phyloP scores from a whole-genome alignment of 257 asterid species.

The Asclepias syriaca region DNA sequence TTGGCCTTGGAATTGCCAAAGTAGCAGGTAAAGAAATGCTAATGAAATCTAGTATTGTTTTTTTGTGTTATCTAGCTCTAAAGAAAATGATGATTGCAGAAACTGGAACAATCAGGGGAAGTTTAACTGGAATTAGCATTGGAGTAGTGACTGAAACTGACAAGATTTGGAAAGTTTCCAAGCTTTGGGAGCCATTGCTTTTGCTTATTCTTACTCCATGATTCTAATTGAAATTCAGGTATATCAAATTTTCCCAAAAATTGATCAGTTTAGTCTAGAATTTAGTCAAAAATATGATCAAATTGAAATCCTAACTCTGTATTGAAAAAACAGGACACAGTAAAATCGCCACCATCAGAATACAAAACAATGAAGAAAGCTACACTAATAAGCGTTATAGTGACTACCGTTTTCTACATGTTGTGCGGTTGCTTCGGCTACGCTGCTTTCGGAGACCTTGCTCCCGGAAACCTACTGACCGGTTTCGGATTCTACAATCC shows the following conservation, averaged over 20 bases:
- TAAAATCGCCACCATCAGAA: slow-evolving; percentile 77
- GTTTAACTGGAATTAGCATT: slow-evolving; percentile 67
- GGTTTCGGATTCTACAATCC: slow-evolving; percentile 92
- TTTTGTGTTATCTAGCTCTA: too few species aligned
- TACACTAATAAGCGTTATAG: slow-evolving; percentile 53
- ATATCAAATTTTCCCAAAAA: background rate
- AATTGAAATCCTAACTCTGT: background rate
- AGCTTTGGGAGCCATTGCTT: slow-evolving; percentile 80
- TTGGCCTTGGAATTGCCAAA: slow-evolving; percentile 50
- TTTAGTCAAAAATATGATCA: too few species aligned
- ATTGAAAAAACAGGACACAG: slow-evolving; percentile 46
- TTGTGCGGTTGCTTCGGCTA: slow-evolving; percentile 83
- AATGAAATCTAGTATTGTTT: too few species aligned
- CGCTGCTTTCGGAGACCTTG: slow-evolving; percentile 81
- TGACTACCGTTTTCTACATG: slow-evolving; percentile 89
- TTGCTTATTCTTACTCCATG: slow-evolving; percentile 81
- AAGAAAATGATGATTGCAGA: slow-evolving; percentile 24
- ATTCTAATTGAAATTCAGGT: slow-evolving; percentile 81
- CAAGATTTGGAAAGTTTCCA: slow-evolving; percentile 77
- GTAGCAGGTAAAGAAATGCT: slow-evolving; percentile 33
- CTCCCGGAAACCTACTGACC: slow-evolving; percentile 83
- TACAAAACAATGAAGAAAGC: slow-evolving; percentile 80
- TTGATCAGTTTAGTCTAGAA: background rate
- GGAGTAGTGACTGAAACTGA: slow-evolving; percentile 53
- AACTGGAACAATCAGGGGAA: slow-evolving; percentile 54